These are phyloP conservation scores for Xylaria longipes DNA, from an alignment of 495 filamentous ascomycete genomes.

Conservation along the genomic window DNA sequence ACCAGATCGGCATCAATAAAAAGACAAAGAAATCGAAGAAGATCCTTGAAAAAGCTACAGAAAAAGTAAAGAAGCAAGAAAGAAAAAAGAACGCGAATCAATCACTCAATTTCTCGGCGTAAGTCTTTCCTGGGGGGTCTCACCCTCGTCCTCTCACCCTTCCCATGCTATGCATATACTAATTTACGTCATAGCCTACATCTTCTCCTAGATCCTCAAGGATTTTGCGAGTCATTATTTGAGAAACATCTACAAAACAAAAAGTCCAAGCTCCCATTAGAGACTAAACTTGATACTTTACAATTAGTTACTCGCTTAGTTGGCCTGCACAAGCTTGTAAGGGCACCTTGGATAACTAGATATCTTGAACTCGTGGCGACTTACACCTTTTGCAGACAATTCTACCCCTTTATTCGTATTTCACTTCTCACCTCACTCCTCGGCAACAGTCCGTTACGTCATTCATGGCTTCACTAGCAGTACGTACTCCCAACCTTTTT, in stretches of 20 bases:
- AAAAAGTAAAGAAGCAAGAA: slow-evolving; percentile 78
- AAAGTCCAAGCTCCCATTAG: slow-evolving; percentile 86
- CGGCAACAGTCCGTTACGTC: slow-evolving; percentile 92
- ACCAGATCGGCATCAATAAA: slow-evolving; percentile 90
- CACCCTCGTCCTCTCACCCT: neutral
- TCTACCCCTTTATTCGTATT: slow-evolving; percentile 72
- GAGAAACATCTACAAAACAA: slow-evolving; percentile 86
- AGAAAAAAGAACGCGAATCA: slow-evolving; percentile 86
- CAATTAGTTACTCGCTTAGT: slow-evolving; percentile 90
- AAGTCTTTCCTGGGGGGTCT: slow-evolving; percentile 34
- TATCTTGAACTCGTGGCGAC: neutral
- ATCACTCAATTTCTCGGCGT: slow-evolving; percentile 94
- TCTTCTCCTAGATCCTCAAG: slow-evolving; percentile 92
- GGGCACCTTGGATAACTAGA: slow-evolving; percentile 38
- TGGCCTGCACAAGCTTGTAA: slow-evolving; percentile 82
- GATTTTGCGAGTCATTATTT: slow-evolving; percentile 90
- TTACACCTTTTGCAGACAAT: slow-evolving; percentile 38
- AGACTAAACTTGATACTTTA: slow-evolving; percentile 85
- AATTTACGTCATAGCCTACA: slow-evolving; percentile 53
- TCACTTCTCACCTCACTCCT: slow-evolving; percentile 83
- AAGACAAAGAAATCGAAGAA: slow-evolving; percentile 88
- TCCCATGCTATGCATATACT: neutral
- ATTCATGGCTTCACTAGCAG: slow-evolving; percentile 89
- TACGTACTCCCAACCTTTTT: slow-evolving; percentile 3
- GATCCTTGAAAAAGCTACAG: slow-evolving; percentile 76